A percentile compares a stretch with the other conserved stretches of the same genome.
Evolutionary conservation across 2,329 filamentous ascomycete species (phyloP).

Genomic region (Mariannaea sp.): DNA sequence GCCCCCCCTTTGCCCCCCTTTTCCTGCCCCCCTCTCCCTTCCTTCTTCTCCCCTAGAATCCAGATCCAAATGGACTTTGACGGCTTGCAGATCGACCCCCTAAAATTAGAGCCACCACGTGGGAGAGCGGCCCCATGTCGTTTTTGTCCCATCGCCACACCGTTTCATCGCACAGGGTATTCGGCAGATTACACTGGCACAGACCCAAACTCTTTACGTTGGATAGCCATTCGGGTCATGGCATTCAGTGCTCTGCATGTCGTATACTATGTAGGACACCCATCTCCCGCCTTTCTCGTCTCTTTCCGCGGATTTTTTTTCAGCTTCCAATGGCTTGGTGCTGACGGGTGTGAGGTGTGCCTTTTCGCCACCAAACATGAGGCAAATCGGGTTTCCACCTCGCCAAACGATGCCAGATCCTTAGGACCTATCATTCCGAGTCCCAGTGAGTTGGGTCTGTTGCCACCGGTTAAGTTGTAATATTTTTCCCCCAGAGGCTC

Average conservation of each 20-base stretch:
- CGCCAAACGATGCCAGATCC: not conserved
- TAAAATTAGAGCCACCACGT: conserved; percentile 21
- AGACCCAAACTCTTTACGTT: not conserved
- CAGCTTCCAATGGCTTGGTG: not conserved
- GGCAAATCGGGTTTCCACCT: conserved; percentile 2
- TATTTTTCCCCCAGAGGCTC: not conserved
- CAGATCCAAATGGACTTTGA: conserved; percentile 3
- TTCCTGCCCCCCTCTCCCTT: too few species aligned
- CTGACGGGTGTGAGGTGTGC: not conserved
- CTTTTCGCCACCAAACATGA: conserved; percentile 3
- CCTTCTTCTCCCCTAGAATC: too few species aligned
- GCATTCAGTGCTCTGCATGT: not conserved
- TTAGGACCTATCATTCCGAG: conserved; percentile 4
- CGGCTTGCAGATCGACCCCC: conserved; percentile 17
- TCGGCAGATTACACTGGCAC: conserved; percentile 18
- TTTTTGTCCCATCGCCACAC: conserved; percentile 10
- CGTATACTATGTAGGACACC: not conserved
- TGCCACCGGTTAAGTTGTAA: conserved; percentile 2
- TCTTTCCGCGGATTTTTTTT: not conserved
- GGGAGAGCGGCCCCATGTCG: conserved; percentile 5
- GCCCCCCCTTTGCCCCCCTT: not conserved
- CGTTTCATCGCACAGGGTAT: conserved; percentile 2
- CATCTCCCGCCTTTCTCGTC: not conserved
- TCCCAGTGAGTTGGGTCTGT: conserved; percentile 6
- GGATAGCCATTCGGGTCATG: not conserved